Evolutionary conservation across 2,329 filamentous ascomycete genomes (phyloP).

Genomic region (Colletotrichum coccodes): DNA sequence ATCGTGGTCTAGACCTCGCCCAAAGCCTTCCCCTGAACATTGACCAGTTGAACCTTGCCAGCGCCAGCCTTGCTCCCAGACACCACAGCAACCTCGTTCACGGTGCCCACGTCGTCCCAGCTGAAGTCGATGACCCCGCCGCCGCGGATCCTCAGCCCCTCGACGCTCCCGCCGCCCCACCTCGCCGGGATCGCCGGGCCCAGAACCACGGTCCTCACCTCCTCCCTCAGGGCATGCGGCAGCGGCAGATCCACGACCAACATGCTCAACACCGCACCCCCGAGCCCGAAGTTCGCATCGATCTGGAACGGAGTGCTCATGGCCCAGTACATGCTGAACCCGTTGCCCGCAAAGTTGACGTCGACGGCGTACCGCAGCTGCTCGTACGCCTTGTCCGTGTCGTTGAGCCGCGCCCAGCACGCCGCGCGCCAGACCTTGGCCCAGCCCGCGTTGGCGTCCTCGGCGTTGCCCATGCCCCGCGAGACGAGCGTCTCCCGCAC

Average conservation of each 20-base stretch:
- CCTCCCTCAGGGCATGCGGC: slow-evolving; percentile 32
- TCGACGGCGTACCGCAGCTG: slow-evolving; percentile 59
- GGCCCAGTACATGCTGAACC: slow-evolving; percentile 61
- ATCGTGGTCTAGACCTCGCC: not conserved
- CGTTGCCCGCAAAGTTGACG: slow-evolving; percentile 60
- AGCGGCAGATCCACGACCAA: slow-evolving; percentile 59
- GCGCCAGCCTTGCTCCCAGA: slow-evolving; percentile 5
- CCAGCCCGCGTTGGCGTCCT: slow-evolving; percentile 65
- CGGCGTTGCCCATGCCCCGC: slow-evolving; percentile 55
- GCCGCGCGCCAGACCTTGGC: slow-evolving; percentile 67
- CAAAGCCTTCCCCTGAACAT: slow-evolving; percentile 15
- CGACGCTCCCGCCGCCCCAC: slow-evolving; percentile 56
- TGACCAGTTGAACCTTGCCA: slow-evolving; percentile 31
- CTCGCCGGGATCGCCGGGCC: slow-evolving; percentile 57
- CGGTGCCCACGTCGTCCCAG: slow-evolving; percentile 52
- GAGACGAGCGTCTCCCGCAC: slow-evolving; percentile 55
- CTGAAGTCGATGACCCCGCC: slow-evolving; percentile 54
- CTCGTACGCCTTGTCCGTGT: slow-evolving; percentile 58
- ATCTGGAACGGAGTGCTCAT: slow-evolving; percentile 63
- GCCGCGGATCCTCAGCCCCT: slow-evolving; percentile 54
- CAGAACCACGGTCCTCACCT: slow-evolving; percentile 49
- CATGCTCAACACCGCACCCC: slow-evolving; percentile 61
- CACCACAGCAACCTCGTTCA: slow-evolving; percentile 35
- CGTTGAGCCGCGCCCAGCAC: slow-evolving; percentile 65
- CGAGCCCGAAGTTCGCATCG: slow-evolving; percentile 66